Percentiles rank a stretch among this genome's conserved stretches.
phyloP scores from a whole-genome alignment of 202 grass and related monocot genomes.

The Thinopyrum obtusiflorum region DNA sequence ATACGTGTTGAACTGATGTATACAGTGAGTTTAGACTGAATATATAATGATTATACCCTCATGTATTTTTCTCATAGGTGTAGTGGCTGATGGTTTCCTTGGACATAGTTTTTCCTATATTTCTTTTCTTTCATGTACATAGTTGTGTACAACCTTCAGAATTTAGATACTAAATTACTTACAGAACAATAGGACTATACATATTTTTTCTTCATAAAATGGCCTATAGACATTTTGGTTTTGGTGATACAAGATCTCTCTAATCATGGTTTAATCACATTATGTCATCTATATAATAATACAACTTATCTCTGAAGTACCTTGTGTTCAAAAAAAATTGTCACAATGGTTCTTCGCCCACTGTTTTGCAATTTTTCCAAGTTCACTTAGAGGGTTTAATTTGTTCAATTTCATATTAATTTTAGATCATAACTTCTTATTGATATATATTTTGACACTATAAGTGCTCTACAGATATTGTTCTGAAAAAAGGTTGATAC shows the following conservation, averaged over 20 bases:
- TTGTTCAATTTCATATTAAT: neutral
- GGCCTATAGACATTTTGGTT: neutral
- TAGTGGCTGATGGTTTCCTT: neutral
- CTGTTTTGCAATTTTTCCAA: no score
- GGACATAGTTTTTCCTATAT: neutral
- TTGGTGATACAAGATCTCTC: neutral
- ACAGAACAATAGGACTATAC: neutral
- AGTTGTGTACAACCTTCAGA: neutral
- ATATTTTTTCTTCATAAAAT: neutral
- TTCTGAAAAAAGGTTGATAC: neutral
- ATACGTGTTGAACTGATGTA: neutral
- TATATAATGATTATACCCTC: neutral
- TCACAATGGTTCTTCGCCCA: no score
- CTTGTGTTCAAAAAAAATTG: no score
- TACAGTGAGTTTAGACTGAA: neutral
- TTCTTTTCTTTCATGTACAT: neutral
- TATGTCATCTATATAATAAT: neutral
- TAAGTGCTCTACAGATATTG: neutral
- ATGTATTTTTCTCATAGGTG: neutral
- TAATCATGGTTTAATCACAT: neutral
- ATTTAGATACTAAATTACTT: neutral
- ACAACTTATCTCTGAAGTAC: neutral
- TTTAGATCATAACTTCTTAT: neutral
- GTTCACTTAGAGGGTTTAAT: no score
- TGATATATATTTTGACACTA: neutral